These are phyloP conservation scores for Coprinopsis sp. DNA, from an alignment of 768 basidiomycete genomes.

Conservation along the genomic window DNA sequence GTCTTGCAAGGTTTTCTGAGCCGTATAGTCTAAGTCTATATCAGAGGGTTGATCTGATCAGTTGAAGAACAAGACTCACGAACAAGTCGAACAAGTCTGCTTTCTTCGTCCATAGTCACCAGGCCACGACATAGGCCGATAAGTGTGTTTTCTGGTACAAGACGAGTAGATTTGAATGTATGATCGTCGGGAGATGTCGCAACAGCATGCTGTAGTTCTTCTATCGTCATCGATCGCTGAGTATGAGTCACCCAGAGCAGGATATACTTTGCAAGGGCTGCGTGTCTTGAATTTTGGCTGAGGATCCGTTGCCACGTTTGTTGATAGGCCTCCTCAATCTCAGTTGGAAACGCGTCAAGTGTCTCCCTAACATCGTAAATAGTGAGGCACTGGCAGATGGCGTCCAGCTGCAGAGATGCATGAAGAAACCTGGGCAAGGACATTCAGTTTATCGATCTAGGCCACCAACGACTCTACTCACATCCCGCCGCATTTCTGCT, in stretches of 20 bases:
- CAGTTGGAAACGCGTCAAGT: background rate
- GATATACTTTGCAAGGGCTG: background rate
- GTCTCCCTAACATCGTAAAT: background rate
- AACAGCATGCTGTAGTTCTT: background rate
- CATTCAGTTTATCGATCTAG: background rate
- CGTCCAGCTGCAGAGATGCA: background rate
- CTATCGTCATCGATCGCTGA: background rate
- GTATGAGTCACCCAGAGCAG: background rate
- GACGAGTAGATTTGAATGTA: background rate
- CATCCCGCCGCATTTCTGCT: background rate
- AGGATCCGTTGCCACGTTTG: background rate
- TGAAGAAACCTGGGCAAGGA: background rate
- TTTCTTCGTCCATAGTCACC: background rate
- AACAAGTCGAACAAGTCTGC: background rate
- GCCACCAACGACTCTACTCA: background rate
- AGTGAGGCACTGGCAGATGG: background rate
- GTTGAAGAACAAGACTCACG: constrained; percentile 1
- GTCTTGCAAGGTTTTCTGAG: background rate
- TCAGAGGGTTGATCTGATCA: background rate
- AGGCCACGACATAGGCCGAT: background rate
- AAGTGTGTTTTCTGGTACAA: background rate
- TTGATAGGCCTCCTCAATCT: background rate
- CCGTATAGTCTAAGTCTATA: background rate
- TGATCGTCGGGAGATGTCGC: background rate
- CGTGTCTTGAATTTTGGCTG: background rate